Conservation (phyloP, 148 eudicot species). For the Drosera capensis region DNA sequence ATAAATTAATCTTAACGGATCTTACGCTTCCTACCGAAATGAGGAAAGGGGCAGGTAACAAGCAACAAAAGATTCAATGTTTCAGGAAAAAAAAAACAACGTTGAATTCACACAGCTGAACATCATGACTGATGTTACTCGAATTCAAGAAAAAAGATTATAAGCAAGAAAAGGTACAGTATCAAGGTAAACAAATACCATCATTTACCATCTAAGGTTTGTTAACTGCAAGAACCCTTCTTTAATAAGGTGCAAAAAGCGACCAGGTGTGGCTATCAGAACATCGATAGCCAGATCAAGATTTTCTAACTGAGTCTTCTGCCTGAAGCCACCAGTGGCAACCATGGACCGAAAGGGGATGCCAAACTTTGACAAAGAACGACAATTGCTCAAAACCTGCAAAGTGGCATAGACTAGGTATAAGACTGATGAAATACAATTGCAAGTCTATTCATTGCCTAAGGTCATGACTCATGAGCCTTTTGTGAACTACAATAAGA, state of each 20-base stretch:
- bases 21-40: no score
- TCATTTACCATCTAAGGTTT: slow-evolving; percentile 56
- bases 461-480: no score
- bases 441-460: no score
- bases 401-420: neutral
- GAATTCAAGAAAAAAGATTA: neutral
- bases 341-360: slow-evolving; percentile 93
- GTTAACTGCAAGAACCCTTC: slow-evolving; percentile 70
- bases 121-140: neutral
- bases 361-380: slow-evolving; percentile 72
- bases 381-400: slow-evolving; percentile 73
- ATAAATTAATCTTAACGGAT: no score
- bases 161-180: neutral
- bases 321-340: slow-evolving; percentile 91
- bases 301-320: slow-evolving; percentile 76
- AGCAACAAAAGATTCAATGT: no score
- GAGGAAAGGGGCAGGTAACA: no score
- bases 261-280: slow-evolving; percentile 87
- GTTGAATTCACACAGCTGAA: no score
- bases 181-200: neutral
- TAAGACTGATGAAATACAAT: no score
- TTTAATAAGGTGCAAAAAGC: slow-evolving; percentile 61
- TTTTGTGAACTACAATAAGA: no score
- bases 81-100: no score
- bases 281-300: slow-evolving; percentile 81